Evolutionary conservation across 2,329 filamentous ascomycete genomes (phyloP).

Genomic region (Curvularia sp.): DNA sequence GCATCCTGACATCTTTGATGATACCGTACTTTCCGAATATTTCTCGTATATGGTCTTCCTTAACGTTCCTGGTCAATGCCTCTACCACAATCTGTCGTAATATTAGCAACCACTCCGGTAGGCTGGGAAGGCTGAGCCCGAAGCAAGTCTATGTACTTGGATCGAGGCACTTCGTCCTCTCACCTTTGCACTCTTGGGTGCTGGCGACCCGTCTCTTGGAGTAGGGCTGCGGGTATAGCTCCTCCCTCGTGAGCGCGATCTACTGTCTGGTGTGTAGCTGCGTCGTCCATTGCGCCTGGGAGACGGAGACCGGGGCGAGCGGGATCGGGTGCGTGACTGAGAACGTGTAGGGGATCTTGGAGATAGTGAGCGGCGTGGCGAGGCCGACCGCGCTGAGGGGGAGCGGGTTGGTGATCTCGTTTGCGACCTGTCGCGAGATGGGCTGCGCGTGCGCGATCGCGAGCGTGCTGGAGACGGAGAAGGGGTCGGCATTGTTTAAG

Average conservation of each 20-base stretch:
- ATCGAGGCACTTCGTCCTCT: not conserved
- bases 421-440: slow-evolving; percentile 53
- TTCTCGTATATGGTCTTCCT: slow-evolving; percentile 83
- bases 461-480: slow-evolving; percentile 37
- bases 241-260: slow-evolving; percentile 42
- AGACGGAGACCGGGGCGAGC: slow-evolving; percentile 31
- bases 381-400: slow-evolving; percentile 36
- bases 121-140: slow-evolving; percentile 3
- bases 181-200: slow-evolving; percentile 52
- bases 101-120: slow-evolving; percentile 8
- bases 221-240: slow-evolving; percentile 48
- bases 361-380: slow-evolving; percentile 49
- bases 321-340: slow-evolving; percentile 46
- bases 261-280: slow-evolving; percentile 41
- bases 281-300: slow-evolving; percentile 50
- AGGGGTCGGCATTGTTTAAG: slow-evolving; percentile 31
- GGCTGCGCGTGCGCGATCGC: slow-evolving; percentile 45
- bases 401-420: slow-evolving; percentile 39
- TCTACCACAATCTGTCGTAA: slow-evolving; percentile 83
- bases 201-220: slow-evolving; percentile 44
- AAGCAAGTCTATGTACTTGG: slow-evolving; percentile 2
- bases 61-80: slow-evolving; percentile 93
- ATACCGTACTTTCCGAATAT: slow-evolving; percentile 90
- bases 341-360: slow-evolving; percentile 49
- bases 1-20: slow-evolving; percentile 87